Percentiles rank a stretch among this genome's conserved stretches.
Evolutionary conservation across 202 grass and related monocot genomes (phyloP).

Genomic region (Dendrocalamus latiflorus): DNA sequence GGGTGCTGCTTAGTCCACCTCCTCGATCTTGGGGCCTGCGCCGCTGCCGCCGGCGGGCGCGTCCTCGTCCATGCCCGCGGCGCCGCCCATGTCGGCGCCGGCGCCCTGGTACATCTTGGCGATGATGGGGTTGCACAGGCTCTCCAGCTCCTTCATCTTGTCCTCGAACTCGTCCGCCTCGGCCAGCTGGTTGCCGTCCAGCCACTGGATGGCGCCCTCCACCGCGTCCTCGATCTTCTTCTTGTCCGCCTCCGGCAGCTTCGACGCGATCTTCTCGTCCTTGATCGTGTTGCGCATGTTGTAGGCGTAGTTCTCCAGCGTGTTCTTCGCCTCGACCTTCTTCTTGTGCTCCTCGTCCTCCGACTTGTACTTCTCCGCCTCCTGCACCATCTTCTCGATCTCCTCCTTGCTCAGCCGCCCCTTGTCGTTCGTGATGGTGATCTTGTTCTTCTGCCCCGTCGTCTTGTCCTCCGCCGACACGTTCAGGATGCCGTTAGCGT

Average conservation of each 20-base stretch:
- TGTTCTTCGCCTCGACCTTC: slow-evolving; percentile 88
- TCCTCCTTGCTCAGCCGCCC: slow-evolving; percentile 89
- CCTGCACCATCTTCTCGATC: slow-evolving; percentile 95
- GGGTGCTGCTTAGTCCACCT: slow-evolving; percentile 53
- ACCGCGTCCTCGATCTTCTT: too few species aligned
- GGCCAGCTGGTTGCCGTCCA: slow-evolving; percentile 71
- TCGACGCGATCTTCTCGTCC: slow-evolving; percentile 83
- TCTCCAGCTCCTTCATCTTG: slow-evolving; percentile 94
- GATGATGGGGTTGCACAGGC: too few species aligned
- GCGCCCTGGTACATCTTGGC: slow-evolving; percentile 96
- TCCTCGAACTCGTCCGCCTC: slow-evolving; percentile 93
- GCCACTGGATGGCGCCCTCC: slow-evolving; percentile 73
- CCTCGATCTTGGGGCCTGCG: slow-evolving; percentile 88
- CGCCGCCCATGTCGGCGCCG: slow-evolving; percentile 52
- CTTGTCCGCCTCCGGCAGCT: too few species aligned
- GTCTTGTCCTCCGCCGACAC: slow-evolving; percentile 91
- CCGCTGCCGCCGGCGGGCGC: slow-evolving; percentile 31
- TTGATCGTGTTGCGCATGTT: slow-evolving; percentile 96
- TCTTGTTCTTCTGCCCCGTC: slow-evolving; percentile 89
- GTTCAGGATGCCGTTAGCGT: slow-evolving; percentile 90
- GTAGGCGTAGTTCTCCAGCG: slow-evolving; percentile 86
- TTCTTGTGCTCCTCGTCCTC: slow-evolving; percentile 94
- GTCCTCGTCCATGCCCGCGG: slow-evolving; percentile 52
- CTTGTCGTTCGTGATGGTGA: slow-evolving; percentile 93
- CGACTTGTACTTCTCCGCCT: slow-evolving; percentile 83